Evolutionary conservation across 805 yeast species (phyloP).

Genomic region (Yarrowia sp.): DNA sequence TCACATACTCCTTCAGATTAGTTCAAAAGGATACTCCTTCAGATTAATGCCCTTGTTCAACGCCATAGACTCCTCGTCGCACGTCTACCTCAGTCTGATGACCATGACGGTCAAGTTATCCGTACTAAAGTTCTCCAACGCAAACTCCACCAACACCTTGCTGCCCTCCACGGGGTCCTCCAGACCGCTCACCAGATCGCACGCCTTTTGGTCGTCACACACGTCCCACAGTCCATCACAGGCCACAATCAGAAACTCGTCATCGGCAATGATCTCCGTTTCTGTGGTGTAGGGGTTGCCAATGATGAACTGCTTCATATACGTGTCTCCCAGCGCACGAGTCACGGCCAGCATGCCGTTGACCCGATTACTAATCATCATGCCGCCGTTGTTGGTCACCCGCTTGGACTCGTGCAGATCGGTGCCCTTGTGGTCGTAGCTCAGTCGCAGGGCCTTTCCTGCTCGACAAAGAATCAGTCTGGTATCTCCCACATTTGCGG

Average conservation of each 20-base stretch:
- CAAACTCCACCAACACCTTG: conserved; percentile 68
- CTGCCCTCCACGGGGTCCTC: conserved; percentile 72
- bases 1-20: too few relatives aligned
- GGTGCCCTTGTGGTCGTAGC: conserved; percentile 93
- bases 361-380: conserved; percentile 87
- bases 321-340: conserved; percentile 90
- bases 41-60: too few relatives aligned
- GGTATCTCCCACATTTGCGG: conserved; percentile 96
- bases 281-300: conserved; percentile 93
- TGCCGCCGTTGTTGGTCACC: conserved; percentile 80
- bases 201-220: conserved; percentile 81
- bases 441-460: conserved; percentile 77
- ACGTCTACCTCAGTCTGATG: conserved; percentile 57
- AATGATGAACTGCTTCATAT: conserved; percentile 85
- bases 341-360: conserved; percentile 96
- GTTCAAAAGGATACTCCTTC: too few relatives aligned
- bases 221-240: conserved; percentile 99
- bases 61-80: not conserved
- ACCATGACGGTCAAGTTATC: conserved; percentile 96
- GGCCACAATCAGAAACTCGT: conserved; percentile 84
- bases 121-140: conserved; percentile 79
- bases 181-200: conserved; percentile 66
- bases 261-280: conserved; percentile 70
- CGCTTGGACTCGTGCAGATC: conserved; percentile 80
- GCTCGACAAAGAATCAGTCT: conserved; percentile 77